A percentile compares a stretch with the other conserved stretches of the same genome.
These are phyloP conservation scores for Lanmaoa pseudosensibilis DNA, from an alignment of 768 basidiomycete species.

Conservation along the genomic window DNA sequence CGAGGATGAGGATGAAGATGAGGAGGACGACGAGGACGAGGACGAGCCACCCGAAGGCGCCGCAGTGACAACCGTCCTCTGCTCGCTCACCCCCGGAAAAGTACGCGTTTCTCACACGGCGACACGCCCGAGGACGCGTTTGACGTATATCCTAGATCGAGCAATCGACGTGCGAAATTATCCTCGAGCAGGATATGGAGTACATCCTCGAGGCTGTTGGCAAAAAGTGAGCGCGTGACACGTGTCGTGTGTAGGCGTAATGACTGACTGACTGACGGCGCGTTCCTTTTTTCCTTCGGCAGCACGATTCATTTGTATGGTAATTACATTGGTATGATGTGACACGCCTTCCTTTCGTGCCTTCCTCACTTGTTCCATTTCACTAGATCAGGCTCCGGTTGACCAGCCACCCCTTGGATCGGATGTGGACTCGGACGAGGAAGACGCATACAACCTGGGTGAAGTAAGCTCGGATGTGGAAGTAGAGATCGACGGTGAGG, in stretches of 20 bases:
- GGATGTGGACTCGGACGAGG: slow-evolving; percentile 54
- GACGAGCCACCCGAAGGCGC: slow-evolving; percentile 40
- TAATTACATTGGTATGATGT: slow-evolving; percentile 70
- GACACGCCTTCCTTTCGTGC: not conserved
- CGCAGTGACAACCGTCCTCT: slow-evolving; percentile 58
- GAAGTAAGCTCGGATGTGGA: slow-evolving; percentile 86
- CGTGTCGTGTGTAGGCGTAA: not conserved
- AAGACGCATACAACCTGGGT: slow-evolving; percentile 57
- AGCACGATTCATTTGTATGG: slow-evolving; percentile 79
- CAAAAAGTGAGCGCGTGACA: slow-evolving; percentile 61
- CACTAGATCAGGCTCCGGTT: slow-evolving; percentile 50
- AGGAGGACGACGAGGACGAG: slow-evolving; percentile 46
- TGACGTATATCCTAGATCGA: slow-evolving; percentile 56
- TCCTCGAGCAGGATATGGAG: slow-evolving; percentile 64
- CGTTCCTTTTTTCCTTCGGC: not conserved
- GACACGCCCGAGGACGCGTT: slow-evolving; percentile 5
- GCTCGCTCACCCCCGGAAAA: slow-evolving; percentile 80
- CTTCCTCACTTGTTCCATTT: slow-evolving; percentile 1
- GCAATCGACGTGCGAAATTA: slow-evolving; percentile 68
- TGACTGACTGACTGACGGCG: slow-evolving; percentile 17
- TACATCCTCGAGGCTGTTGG: slow-evolving; percentile 73
- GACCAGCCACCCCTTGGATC: slow-evolving; percentile 52
- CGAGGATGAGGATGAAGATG: slow-evolving; percentile 45
- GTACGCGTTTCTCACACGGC: slow-evolving; percentile 38
- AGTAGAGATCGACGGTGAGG: slow-evolving; percentile 66